Evolutionary conservation across 176 grass and related monocot species (phyloP).

Genomic region (Poa annua): DNA sequence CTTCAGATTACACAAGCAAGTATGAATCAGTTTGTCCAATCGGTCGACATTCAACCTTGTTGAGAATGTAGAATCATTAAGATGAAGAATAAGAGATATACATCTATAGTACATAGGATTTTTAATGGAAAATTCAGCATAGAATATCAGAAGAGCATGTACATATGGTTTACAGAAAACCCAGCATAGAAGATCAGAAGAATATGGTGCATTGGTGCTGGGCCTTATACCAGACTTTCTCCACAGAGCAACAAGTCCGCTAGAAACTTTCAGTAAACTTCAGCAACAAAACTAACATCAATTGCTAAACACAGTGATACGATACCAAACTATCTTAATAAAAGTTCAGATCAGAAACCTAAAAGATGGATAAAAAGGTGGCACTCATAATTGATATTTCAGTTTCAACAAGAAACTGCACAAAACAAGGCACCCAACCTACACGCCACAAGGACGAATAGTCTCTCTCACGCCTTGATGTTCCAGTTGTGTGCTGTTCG

Average conservation of each 20-base stretch:
- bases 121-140: neutral
- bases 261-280: slow-evolving; percentile 4
- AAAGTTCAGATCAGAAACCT: slow-evolving; percentile 36
- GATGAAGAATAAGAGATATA: neutral
- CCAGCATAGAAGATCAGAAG: neutral
- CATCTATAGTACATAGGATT: neutral
- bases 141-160: neutral
- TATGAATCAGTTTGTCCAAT: neutral
- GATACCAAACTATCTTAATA: slow-evolving; percentile 3
- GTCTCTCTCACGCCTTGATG: slow-evolving; percentile 60
- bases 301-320: neutral
- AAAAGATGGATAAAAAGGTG: neutral
- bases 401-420: slow-evolving; percentile 30
- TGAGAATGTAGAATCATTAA: neutral
- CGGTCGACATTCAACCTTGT: neutral
- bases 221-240: neutral
- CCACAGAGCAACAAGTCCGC: neutral
- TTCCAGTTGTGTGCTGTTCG: slow-evolving; percentile 90
- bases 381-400: neutral
- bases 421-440: neutral
- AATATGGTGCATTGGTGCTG: neutral
- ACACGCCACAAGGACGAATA: neutral
- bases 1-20: neutral
- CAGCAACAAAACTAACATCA: neutral
- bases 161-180: neutral